Evolutionary conservation across 495 filamentous ascomycete species (phyloP), one percentile per base, ranked within the genome.

Genomic region (Penicillium cinerascens): DNA sequence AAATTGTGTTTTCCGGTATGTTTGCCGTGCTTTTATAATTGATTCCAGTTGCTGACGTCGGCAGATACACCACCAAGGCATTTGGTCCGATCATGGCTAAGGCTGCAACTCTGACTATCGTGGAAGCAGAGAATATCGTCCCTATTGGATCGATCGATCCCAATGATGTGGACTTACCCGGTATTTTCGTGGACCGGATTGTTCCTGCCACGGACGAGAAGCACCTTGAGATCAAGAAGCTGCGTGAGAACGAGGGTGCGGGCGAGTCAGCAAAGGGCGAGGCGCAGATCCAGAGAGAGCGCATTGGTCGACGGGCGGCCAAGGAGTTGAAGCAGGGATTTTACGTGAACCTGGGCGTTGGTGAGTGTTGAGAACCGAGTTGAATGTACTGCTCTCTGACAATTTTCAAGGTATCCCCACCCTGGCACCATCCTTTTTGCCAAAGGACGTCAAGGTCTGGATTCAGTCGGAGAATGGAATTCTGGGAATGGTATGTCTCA

Each of bases 311-410:
- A 49, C 73, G 91, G 35, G 90, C 91, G 0, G 91, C 91, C 9
- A 95, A 91, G 75, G 91, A 96, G 69, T 89, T 96, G 63, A 88
- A 95, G 75, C 88, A 93, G 55, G 91, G 91, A 54, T 93, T 88
- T 79, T 96, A 95, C 66, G 91, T 90, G 23, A 96, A 96, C 62
- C 73, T 96, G 15, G 91, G 91, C 23, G 92, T 96, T 65, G 91
- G 91, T 67, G 87, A 87, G 86, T 88, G 43, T 23, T 25, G 15
- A 16, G 1, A 26, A 2, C 35, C 22, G 22, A 15, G 25, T 39
- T 5, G 3, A 13, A 10, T 26, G 4, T 27, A 6, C 13, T 35
- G 21, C 36, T 58, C 13, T 59, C 35, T 17, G 11, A 11, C 43
- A 1, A 54, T 27, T 7, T 56, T 2, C 25, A 64, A n/a, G 70